Base-by-base conservation (phyloP, 1,284 basidiomycete species). In the Irpex sp. region DNA sequence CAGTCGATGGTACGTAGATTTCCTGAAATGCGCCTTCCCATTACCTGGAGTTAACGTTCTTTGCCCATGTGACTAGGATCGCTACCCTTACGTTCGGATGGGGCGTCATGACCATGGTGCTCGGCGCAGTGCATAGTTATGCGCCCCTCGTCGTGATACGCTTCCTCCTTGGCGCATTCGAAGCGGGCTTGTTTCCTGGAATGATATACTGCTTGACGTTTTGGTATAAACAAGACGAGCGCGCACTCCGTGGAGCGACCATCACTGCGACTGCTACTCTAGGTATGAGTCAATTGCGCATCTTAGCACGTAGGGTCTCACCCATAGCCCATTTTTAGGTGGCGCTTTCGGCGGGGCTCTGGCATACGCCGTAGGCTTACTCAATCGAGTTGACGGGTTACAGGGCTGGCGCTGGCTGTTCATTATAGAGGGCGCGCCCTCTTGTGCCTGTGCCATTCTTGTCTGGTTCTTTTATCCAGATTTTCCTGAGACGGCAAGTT, bases 101-200 rank as follows among this genome's bases (percentile, higher is more conserved):
- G 74, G 79, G 79, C 17, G 70, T 75, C 0, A 74, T 77, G 67
- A 80, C 78, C 57, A 75, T 76, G 66, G 66, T 73, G 26, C 69
- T 76, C 5, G 74, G 76, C 36, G 67, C 70, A 15, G 74, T 76
- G 33, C 65, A 69, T 19, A 77, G 71, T 66, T 79, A 74, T 61
- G 70, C 70, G 11, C 72, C 67, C 15, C 68, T 79, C 55, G 67
- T 74, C 26, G 75, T 80, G 0, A 79, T 88, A 9, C 79, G 88
- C 9, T 75, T 90, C 66, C 80, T 83, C 64, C 80, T 90, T 26
- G 88, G 87, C 4, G 67, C 85, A 0, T 86, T 83, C 66, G 88
- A 89, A 75, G 86, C 86, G 21, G 87, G 87, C 15, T 75, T 90
- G 35, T 81, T 89, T 56, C 87, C 87, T 5, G 86, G 84, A 47